Conservation (phyloP, 495 filamentous ascomycete genomes). For the Hamigera avellanea region DNA sequence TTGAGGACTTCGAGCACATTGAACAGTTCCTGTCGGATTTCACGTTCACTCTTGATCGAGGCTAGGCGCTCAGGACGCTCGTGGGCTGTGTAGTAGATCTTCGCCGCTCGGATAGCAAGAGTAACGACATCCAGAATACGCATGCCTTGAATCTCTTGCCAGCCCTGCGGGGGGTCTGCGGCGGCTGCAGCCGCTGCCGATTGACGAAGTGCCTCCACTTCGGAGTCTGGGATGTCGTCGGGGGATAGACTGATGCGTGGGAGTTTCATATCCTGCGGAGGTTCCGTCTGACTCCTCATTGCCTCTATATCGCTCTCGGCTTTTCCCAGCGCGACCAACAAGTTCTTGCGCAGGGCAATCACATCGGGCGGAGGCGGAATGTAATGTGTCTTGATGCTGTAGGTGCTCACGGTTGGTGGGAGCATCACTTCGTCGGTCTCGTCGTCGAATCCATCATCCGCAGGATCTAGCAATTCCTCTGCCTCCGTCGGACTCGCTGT, state of each 20-base stretch:
- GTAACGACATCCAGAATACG: slow-evolving; percentile 87
- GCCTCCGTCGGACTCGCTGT: slow-evolving; percentile 48
- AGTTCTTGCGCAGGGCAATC: slow-evolving; percentile 60
- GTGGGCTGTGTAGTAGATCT: slow-evolving; percentile 87
- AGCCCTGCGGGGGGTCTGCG: slow-evolving; percentile 39
- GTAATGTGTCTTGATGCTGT: slow-evolving; percentile 75
- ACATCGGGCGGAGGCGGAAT: slow-evolving; percentile 81
- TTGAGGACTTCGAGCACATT: slow-evolving; percentile 82
- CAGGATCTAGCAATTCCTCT: slow-evolving; percentile 28
- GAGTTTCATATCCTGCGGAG: slow-evolving; percentile 15
- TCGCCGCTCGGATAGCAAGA: slow-evolving; percentile 85
- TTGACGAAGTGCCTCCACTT: slow-evolving; percentile 22
- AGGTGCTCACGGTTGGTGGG: slow-evolving; percentile 92
- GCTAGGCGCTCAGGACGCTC: slow-evolving; percentile 73
- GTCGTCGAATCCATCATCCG: slow-evolving; percentile 45
- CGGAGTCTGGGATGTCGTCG: slow-evolving; percentile 18
- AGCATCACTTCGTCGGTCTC: slow-evolving; percentile 64
- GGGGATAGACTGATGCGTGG: slow-evolving; percentile 23
- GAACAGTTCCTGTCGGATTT: slow-evolving; percentile 71
- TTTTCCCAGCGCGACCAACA: slow-evolving; percentile 56
- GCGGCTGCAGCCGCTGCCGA: slow-evolving; percentile 1
- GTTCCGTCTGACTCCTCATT: slow-evolving; percentile 22
- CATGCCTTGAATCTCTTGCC: slow-evolving; percentile 81
- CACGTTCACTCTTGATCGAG: slow-evolving; percentile 69
- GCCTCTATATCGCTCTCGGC: slow-evolving; percentile 55